A percentile compares a stretch with the other conserved stretches of the same genome.
Evolutionary conservation across 257 asterid genomes (phyloP).

Genomic region (Plantago major): DNA sequence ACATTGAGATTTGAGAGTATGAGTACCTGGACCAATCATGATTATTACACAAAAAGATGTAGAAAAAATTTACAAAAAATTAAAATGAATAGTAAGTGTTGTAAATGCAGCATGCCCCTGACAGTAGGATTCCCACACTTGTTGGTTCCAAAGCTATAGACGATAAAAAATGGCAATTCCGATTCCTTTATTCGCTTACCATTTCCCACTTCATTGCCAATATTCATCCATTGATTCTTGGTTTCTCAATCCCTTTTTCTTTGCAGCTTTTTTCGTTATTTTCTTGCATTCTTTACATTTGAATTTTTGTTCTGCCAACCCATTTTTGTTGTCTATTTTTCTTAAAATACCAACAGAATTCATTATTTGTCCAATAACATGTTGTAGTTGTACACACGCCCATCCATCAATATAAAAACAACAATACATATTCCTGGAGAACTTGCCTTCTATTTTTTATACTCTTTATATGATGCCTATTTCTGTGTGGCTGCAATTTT

Average conservation of each 20-base stretch:
- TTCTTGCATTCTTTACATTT: not conserved
- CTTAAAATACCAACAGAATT: too few relatives aligned
- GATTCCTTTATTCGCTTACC: slow-evolving; percentile 30
- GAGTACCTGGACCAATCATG: not conserved
- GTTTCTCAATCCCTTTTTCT: not conserved
- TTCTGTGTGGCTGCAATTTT: too few relatives aligned
- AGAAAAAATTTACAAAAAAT: not conserved
- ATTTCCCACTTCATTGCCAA: slow-evolving; percentile 36
- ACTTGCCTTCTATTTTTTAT: too few relatives aligned
- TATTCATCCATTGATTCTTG: not conserved
- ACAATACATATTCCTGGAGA: too few relatives aligned
- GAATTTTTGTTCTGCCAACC: not conserved
- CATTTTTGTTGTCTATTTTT: not conserved
- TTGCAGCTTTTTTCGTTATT: slow-evolving; percentile 22
- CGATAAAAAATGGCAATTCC: slow-evolving; percentile 32
- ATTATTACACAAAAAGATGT: not conserved
- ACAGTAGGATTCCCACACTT: slow-evolving; percentile 65
- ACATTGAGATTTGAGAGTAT: too few relatives aligned
- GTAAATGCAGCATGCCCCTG: slow-evolving; percentile 26
- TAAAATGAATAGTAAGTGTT: not conserved
- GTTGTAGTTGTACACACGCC: too few relatives aligned
- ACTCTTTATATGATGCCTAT: too few relatives aligned
- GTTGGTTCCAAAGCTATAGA: slow-evolving; percentile 66
- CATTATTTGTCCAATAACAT: too few relatives aligned
- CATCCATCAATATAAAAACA: too few relatives aligned